These are phyloP conservation scores for Hygrophorus pudorinus DNA, from an alignment of 768 basidiomycete species.

Conservation along the genomic window DNA sequence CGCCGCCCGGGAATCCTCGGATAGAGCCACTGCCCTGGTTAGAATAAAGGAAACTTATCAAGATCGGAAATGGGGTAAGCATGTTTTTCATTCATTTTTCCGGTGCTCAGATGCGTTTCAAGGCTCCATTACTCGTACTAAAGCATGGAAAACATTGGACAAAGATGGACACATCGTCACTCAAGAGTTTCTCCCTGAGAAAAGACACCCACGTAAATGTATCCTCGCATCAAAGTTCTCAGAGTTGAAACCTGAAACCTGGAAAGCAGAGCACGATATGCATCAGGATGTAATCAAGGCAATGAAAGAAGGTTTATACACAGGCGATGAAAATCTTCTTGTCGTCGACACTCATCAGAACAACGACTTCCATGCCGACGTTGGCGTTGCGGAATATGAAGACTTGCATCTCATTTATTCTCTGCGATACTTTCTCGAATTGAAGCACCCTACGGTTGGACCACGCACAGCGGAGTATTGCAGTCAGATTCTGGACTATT, in stretches of 20 bases:
- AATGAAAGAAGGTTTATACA: neutral
- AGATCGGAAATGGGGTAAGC: constrained; percentile 1
- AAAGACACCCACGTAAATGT: neutral
- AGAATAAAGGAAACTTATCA: too few relatives aligned
- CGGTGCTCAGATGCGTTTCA: neutral
- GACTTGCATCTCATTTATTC: neutral
- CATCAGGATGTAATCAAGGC: neutral
- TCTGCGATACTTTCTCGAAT: constrained; percentile 4
- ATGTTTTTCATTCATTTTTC: neutral
- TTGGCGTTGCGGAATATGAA: neutral
- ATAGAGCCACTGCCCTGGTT: too few relatives aligned
- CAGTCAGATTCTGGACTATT: constrained; percentile 1
- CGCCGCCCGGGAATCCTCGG: too few relatives aligned
- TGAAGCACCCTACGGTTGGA: neutral
- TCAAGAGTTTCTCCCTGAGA: neutral
- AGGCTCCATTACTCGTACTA: neutral
- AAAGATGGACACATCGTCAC: neutral
- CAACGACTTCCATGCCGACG: neutral
- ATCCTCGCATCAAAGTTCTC: neutral
- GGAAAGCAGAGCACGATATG: constrained; percentile 3
- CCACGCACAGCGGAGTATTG: neutral
- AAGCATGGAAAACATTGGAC: neutral
- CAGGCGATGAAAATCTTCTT: neutral
- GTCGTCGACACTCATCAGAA: neutral
- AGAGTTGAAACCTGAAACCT: neutral